These are phyloP conservation scores for Phytomonas francai DNA, from an alignment of 208 protist genomes.

Conservation along the genomic window DNA sequence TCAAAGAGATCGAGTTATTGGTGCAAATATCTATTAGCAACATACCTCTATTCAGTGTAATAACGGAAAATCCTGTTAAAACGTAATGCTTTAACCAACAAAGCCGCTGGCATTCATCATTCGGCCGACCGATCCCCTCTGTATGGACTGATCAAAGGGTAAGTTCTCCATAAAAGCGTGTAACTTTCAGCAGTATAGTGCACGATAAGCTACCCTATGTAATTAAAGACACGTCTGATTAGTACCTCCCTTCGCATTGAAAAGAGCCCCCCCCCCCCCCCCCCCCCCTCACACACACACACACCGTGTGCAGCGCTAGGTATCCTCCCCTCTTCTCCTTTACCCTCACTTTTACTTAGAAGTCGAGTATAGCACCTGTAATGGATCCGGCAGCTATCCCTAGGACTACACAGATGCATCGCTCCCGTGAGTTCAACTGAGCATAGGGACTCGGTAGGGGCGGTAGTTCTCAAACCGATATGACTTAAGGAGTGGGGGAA, in stretches of 20 bases:
- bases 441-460: neutral
- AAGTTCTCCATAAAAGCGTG: neutral
- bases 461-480: neutral
- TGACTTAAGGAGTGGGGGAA: neutral
- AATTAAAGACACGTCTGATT: neutral
- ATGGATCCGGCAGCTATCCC: neutral
- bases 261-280: too few relatives aligned
- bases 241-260: neutral
- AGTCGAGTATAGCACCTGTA: neutral
- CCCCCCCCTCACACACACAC: too few relatives aligned
- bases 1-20: neutral
- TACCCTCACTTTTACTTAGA: neutral
- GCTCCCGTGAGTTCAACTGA: neutral
- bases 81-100: neutral
- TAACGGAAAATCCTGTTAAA: neutral
- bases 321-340: neutral
- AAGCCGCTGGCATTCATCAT: neutral
- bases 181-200: neutral
- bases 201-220: neutral
- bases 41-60: neutral
- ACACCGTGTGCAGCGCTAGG: neutral
- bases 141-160: neutral
- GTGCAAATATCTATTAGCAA: neutral
- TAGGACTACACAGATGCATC: neutral
- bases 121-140: neutral